Evolutionary conservation across 2,329 filamentous ascomycete genomes (phyloP).

Genomic region (Colletotrichum gigasporum): DNA sequence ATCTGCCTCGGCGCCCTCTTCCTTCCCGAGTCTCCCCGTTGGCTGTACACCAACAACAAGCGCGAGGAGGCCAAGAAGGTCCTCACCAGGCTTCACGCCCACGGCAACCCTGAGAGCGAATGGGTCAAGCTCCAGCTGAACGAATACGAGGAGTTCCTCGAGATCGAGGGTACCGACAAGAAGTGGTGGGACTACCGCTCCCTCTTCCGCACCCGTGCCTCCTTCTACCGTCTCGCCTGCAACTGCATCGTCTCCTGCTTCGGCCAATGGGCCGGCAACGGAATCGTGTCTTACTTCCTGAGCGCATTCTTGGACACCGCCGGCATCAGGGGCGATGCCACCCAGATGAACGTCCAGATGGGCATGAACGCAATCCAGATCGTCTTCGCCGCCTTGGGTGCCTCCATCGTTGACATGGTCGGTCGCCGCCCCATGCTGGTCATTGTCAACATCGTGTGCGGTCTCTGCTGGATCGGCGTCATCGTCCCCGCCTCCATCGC

Average conservation of each 20-base stretch:
- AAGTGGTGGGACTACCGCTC: constrained; percentile 59
- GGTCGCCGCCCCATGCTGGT: constrained; percentile 62
- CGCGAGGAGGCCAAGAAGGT: constrained; percentile 39
- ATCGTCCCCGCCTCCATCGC: constrained; percentile 53
- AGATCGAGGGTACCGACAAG: constrained; percentile 54
- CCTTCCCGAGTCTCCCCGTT: constrained; percentile 48
- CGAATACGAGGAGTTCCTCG: constrained; percentile 53
- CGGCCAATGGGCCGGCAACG: constrained; percentile 56
- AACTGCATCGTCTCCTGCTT: constrained; percentile 54
- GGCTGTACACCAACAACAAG: constrained; percentile 49
- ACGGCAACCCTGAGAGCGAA: constrained; percentile 47
- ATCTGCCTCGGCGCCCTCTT: constrained; percentile 43
- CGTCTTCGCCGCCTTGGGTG: constrained; percentile 56
- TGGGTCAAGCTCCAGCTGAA: constrained; percentile 48
- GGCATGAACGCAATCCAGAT: constrained; percentile 59
- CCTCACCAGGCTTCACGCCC: constrained; percentile 51
- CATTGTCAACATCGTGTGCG: constrained; percentile 54
- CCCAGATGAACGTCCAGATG: constrained; percentile 57
- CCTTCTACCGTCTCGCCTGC: constrained; percentile 53
- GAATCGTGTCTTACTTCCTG: constrained; percentile 59
- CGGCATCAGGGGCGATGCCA: constrained; percentile 50
- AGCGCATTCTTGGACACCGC: constrained; percentile 59
- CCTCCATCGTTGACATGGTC: constrained; percentile 56
- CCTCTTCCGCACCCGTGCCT: constrained; percentile 49
- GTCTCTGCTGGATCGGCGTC: constrained; percentile 59